A percentile compares a stretch with the other conserved stretches of the same genome.
phyloP scores from a whole-genome alignment of 345 rosid genomes.

The thale cress (Arabidopsis thaliana) region DNA sequence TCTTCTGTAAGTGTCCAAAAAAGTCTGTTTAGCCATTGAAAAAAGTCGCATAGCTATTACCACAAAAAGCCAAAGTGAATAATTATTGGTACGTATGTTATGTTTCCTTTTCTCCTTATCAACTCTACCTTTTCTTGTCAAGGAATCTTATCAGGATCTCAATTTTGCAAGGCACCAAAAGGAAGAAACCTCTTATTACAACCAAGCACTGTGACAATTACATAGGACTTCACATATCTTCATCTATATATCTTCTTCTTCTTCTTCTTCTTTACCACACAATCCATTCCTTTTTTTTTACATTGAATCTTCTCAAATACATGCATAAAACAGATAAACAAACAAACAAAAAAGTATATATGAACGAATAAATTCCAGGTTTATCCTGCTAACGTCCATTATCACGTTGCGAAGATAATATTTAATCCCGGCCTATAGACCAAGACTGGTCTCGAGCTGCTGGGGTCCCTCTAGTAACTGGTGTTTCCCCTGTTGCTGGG shows the following conservation, averaged over 20 bases:
- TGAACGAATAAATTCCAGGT: constrained; percentile 20
- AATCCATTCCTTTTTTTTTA: constrained; percentile 11
- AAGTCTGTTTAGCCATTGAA: constrained; percentile 8
- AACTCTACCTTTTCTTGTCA: constrained; percentile 4
- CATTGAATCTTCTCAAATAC: constrained; percentile 35
- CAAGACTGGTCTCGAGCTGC: constrained; percentile 59
- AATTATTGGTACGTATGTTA: constrained; percentile 4
- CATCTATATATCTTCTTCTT: constrained; percentile 34
- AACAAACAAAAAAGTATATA: constrained; percentile 24
- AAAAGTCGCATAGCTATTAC: constrained; percentile 25
- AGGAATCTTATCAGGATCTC: constrained; percentile 21
- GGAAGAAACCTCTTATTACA: constrained; percentile 40
- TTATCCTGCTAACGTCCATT: constrained; percentile 24
- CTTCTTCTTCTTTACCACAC: constrained; percentile 33
- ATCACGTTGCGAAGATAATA: constrained; percentile 12
- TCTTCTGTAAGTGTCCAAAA: constrained; percentile 3
- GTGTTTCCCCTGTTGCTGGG: constrained; percentile 84
- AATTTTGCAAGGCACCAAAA: constrained; percentile 19
- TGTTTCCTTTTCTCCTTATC: constrained; percentile 10
- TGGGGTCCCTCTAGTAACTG: constrained; percentile 57
- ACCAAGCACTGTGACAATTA: constrained; percentile 40
- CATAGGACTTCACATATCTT: constrained; percentile 36
- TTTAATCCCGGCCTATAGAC: constrained; percentile 45
- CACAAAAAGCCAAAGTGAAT: constrained; percentile 26
- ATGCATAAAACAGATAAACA: constrained; percentile 26